phyloP scores from a whole-genome alignment of 805 yeast species.

The Candida tibetensis region DNA sequence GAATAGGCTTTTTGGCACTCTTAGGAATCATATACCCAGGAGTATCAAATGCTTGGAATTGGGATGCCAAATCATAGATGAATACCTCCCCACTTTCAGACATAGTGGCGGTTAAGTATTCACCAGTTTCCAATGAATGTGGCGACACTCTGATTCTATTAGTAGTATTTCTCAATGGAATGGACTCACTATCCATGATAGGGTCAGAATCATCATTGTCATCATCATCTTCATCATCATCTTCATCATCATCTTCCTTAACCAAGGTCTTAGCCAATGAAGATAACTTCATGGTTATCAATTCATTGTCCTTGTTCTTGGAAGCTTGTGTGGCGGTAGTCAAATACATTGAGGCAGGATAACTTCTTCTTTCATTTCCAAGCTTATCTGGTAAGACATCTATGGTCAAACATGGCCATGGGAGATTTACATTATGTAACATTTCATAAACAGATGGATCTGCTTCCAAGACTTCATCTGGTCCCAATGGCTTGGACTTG shows the following conservation, averaged over 20 bases:
- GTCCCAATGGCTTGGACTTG: slow-evolving; percentile 84
- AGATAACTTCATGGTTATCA: slow-evolving; percentile 78
- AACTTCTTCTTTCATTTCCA: slow-evolving; percentile 85
- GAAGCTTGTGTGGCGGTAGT: slow-evolving; percentile 95
- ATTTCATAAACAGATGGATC: slow-evolving; percentile 95
- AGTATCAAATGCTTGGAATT: slow-evolving; percentile 76
- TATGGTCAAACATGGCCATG: slow-evolving; percentile 95
- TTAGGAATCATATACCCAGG: slow-evolving; percentile 86
- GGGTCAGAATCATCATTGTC: slow-evolving; percentile 73
- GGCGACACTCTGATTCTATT: slow-evolving; percentile 87
- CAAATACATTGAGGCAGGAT: slow-evolving; percentile 81
- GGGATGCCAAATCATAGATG: slow-evolving; percentile 78
- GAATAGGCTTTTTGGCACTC: slow-evolving; percentile 70
- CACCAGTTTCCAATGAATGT: slow-evolving; percentile 67
- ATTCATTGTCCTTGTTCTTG: slow-evolving; percentile 81
- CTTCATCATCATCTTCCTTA: slow-evolving; percentile 76
- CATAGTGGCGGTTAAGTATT: slow-evolving; percentile 83
- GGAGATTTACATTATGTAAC: slow-evolving; percentile 89
- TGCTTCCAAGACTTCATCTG: slow-evolving; percentile 93
- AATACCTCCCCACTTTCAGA: slow-evolving; percentile 87
- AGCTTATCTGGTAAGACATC: slow-evolving; percentile 83
- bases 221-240: slow-evolving; percentile 71
- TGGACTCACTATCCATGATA: slow-evolving; percentile 77
- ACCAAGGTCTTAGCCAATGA: slow-evolving; percentile 82
- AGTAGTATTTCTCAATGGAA: slow-evolving; percentile 78